A percentile compares a stretch with the other conserved stretches of the same genome.
phyloP scores from a whole-genome alignment of 345 rosid genomes.

The sweet orange (Citrus sinensis) region DNA sequence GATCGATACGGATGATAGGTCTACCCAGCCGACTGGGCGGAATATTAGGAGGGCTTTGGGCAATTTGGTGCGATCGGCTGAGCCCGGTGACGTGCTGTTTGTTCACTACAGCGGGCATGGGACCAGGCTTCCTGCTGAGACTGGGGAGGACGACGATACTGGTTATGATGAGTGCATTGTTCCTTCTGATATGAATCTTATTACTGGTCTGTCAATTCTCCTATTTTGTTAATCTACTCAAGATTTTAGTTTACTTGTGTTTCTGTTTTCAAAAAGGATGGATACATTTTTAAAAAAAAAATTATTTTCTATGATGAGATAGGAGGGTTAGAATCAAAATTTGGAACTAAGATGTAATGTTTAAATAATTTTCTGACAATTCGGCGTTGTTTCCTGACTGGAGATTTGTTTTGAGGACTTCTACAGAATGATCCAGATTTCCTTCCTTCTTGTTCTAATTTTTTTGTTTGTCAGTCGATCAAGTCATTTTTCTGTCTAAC shows the following conservation, averaged over 20 bases:
- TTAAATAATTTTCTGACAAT: neutral
- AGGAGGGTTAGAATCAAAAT: neutral
- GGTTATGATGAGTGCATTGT: constrained; percentile 95
- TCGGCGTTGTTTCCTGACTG: neutral
- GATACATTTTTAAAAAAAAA: no score
- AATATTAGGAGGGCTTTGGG: constrained; percentile 57
- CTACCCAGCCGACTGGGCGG: constrained; percentile 69
- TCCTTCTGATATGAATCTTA: constrained; percentile 91
- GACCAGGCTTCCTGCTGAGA: constrained; percentile 95
- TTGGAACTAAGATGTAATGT: neutral
- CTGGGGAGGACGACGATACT: constrained; percentile 93
- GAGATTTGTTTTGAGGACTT: neutral
- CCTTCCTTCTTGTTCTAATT: neutral
- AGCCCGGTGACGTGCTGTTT: constrained; percentile 57
- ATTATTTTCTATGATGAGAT: neutral
- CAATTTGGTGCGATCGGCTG: constrained; percentile 57
- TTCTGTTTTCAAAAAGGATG: no score
- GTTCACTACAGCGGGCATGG: constrained; percentile 97
- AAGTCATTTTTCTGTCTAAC: neutral
- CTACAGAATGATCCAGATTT: neutral
- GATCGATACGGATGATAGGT: constrained; percentile 69
- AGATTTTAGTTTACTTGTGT: no score
- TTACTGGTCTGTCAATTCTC: constrained; percentile 42
- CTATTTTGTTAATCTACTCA: neutral
- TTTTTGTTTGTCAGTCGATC: neutral